Base-by-base conservation (phyloP, 2,329 filamentous ascomycete species). In the Neocatenulostroma microsporum region DNA sequence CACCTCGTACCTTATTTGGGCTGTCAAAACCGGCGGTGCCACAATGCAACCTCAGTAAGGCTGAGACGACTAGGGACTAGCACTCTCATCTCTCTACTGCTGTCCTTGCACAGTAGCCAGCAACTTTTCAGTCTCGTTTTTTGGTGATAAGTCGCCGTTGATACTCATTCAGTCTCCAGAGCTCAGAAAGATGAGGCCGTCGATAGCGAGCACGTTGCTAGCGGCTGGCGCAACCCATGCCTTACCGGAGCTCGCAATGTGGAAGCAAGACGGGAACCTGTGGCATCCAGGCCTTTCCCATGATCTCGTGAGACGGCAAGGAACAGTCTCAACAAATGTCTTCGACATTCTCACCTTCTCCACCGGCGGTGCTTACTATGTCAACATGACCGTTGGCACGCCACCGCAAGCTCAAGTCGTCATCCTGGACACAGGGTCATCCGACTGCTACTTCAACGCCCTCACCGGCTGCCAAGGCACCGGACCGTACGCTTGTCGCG, bases 371-470 rank as follows among this genome's bases (percentile, higher is more conserved):
- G 54, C 53, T 28, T 57, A 57, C 37, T 57, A 57, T 42, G 50
- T 51, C 18, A 57, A 57, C 34, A 33, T 59, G 27, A 55, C 53
- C 9, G 48, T 56, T 9, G 56, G 56, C 11, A 56, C 52, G 3
- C 56, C 56, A 12, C 49, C 53, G 9, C 55, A 59, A 44, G 28
- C 36, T 4, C 48, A 55, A 29, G 47, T 47, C 11, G 52, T 56
- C 27, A 50, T 56, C 30, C 46, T 59, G 34, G 56, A 59, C 31
- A 57, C 56, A 25, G 56, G 56, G 23, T 55, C 51, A 32, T 49
- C 47, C 21, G 56, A 59, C 29, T 48, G 55, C 8, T 56, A 55
- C 36, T 48, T 57, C 34, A 48, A 55, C 34, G 45, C 52, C 4
- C 48, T 48, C 1, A 32, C 34, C 3, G 42, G 46, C 8, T 57